Evolutionary conservation across 371 early-diverging fungal species (phyloP), one percentile per base, ranked within the genome.

Genomic region (Mortierella sp.): DNA sequence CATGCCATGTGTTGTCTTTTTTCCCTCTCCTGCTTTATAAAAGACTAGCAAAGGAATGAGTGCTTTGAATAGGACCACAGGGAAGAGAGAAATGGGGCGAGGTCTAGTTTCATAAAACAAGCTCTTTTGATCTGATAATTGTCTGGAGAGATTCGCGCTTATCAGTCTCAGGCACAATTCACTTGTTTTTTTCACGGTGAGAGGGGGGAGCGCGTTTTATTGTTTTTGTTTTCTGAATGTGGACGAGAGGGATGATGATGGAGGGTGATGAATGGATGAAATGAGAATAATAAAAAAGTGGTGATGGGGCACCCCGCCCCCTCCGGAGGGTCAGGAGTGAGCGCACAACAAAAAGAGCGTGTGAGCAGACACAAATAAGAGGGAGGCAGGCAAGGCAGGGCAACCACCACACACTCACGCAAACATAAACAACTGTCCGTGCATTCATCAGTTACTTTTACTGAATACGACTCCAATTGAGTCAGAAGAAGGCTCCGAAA

Each of bases 301-400:
- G 67, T 64, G 67, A 64, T 64, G 67, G 67, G 67, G 67, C 67
- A 64, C 50, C 64, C 67, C 37, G 24, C 43, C 43, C 43, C 43
- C 43, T 21, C 67, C 37, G 40, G 67, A 64, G 67, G 40, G 21
- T 19, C 67, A 64, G 67, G 67, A 64, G 67, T 10, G 67, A 64
- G 64, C 37, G 31, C 16, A 31, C 31, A 59, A 26, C 1, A 37
- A 64, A 37, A 37, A 34, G 61, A 31, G 67, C 67, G 40, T 64
- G 67, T 37, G 67, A 64, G 67, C 64, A 64, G 37, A 34, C 37
- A 34, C 64, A 37, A 2, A 16, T 3, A 57, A 28, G 13, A 31
- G 14, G 11, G 28, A 26, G 26, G 57, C 31, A 59, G 28, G 59
- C 61, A 57, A 26, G 3, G 24, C 2, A 6, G 6, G 53, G 14